Conservation (phyloP, 495 filamentous ascomycete species). For the Articulospora tetracladia region DNA sequence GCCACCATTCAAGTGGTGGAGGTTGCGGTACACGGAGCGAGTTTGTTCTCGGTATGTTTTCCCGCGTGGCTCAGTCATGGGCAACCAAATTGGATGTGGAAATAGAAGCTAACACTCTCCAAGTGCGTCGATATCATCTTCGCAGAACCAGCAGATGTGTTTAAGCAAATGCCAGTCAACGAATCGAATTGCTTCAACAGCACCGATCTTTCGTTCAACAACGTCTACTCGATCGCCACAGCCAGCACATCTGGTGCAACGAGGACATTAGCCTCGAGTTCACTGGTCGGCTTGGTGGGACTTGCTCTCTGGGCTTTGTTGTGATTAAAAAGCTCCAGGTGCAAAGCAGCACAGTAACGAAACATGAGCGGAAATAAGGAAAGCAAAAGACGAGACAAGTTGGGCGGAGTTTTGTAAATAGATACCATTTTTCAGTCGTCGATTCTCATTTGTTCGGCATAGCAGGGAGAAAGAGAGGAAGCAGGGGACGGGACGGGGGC, state of each 20-base stretch:
- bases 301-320: constrained; percentile 9
- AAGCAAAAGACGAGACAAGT: not conserved
- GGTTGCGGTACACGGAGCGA: constrained; percentile 82
- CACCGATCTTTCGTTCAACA: constrained; percentile 66
- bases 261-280: constrained; percentile 6
- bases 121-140: constrained; percentile 90
- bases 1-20: constrained; percentile 95
- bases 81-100: not conserved
- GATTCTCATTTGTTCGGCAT: too few relatives aligned
- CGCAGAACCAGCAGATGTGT: constrained; percentile 61
- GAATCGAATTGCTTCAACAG: constrained; percentile 82
- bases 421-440: too few relatives aligned
- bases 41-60: constrained; percentile 74
- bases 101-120: not conserved
- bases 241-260: constrained; percentile 3
- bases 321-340: not conserved
- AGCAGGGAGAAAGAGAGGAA: too few relatives aligned
- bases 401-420: too few relatives aligned
- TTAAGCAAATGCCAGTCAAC: constrained; percentile 60
- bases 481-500: too few relatives aligned
- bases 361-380: not conserved
- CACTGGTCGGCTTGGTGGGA: constrained; percentile 10
- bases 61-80: constrained; percentile 28
- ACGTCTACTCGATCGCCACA: constrained; percentile 62
- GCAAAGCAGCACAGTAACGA: too few relatives aligned